Conservation (phyloP, 345 rosid species). For the Pseudoturritis turrita region DNA sequence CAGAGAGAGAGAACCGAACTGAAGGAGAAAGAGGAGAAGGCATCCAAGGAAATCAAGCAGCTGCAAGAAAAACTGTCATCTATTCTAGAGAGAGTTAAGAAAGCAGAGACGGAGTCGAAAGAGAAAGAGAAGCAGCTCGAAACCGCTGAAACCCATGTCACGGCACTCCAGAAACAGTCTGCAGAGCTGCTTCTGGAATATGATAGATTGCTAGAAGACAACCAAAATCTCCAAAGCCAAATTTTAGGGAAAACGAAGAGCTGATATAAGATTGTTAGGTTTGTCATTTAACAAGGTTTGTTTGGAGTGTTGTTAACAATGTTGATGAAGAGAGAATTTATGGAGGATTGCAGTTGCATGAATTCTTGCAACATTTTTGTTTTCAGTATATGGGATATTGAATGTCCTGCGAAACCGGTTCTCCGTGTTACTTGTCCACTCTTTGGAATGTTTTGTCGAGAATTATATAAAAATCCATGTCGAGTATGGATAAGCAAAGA, state of each 20-base stretch:
- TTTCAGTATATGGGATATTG: conserved; percentile 8
- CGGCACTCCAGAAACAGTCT: conserved; percentile 80
- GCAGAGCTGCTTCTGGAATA: conserved; percentile 89
- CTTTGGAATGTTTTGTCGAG: neutral
- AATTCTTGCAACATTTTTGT: conserved; percentile 1
- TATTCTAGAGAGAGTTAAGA: conserved; percentile 51
- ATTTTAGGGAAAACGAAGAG: conserved; percentile 5
- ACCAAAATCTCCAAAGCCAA: conserved; percentile 83
- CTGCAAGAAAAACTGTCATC: conserved; percentile 51
- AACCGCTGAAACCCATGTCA: conserved; percentile 81
- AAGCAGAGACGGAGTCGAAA: conserved; percentile 59
- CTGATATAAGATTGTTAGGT: neutral
- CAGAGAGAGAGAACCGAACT: conserved; percentile 57
- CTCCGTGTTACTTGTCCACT: neutral
- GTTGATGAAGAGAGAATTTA: conserved; percentile 2
- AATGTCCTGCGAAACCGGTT: neutral
- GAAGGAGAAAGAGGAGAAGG: conserved; percentile 63
- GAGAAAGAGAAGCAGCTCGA: conserved; percentile 73
- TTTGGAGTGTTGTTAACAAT: neutral
- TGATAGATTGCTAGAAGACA: conserved; percentile 80
- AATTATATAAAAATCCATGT: neutral
- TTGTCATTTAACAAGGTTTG: neutral
- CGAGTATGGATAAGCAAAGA: neutral
- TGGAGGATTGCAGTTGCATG: neutral
- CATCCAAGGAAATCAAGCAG: conserved; percentile 52